A percentile compares a stretch with the other conserved stretches of the same genome.
These are phyloP conservation scores for Neonectria neomacrospora DNA, from an alignment of 2,329 filamentous ascomycete genomes.

Conservation along the genomic window DNA sequence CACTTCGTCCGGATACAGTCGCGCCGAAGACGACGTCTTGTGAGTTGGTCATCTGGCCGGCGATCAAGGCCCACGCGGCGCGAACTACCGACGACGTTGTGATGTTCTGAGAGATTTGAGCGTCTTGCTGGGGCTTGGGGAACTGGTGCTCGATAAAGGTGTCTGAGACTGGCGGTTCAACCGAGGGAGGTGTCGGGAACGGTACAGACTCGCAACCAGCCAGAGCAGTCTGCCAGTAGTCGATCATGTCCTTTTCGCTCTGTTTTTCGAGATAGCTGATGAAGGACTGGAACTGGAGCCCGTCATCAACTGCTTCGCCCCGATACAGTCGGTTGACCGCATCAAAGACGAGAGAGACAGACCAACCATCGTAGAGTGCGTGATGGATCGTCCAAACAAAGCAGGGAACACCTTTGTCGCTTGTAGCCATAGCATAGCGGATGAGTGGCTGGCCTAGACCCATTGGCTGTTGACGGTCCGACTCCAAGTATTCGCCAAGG, in stretches of 20 bases:
- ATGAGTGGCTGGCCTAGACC: conserved; percentile 54
- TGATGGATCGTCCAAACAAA: conserved; percentile 45
- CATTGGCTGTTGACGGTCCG: conserved; percentile 50
- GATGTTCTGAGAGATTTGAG: not conserved
- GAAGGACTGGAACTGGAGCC: not conserved
- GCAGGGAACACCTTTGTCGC: not conserved
- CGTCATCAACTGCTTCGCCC: not conserved
- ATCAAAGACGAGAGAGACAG: conserved; percentile 23
- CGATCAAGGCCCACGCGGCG: conserved; percentile 45
- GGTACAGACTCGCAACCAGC: conserved; percentile 5
- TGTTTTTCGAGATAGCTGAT: not conserved
- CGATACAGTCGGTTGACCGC: conserved; percentile 19
- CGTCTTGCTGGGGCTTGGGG: not conserved
- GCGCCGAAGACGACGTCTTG: conserved; percentile 41
- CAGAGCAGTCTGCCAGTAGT: conserved; percentile 14
- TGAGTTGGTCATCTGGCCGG: conserved; percentile 30
- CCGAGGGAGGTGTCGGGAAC: conserved; percentile 19
- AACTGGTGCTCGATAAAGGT: not conserved
- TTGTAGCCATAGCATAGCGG: conserved; percentile 52
- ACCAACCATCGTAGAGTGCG: conserved; percentile 45
- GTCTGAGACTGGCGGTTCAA: conserved; percentile 6
- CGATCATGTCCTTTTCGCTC: not conserved
- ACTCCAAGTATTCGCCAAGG: conserved; percentile 50
- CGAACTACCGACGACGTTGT: conserved; percentile 36
- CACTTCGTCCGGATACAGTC: conserved; percentile 40